Evolutionary conservation across 495 filamentous ascomycete species (phyloP), one percentile per base, ranked within the genome.

Genomic region (Aspergillus indologenus): DNA sequence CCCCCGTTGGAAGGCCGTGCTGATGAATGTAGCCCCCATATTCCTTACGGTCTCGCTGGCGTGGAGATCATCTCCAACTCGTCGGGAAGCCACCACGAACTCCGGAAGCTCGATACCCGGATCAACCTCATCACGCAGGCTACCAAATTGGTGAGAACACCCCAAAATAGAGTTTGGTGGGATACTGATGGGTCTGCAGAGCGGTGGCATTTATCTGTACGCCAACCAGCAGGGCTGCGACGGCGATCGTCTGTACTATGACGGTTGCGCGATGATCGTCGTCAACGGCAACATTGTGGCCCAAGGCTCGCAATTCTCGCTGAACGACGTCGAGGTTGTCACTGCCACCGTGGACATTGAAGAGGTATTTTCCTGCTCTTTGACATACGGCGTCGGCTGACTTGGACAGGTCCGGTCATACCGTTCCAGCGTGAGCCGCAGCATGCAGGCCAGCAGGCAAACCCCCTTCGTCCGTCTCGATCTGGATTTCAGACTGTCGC

Each of bases 311-410:
- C 89, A 91, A 66, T 95, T 92, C 71, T 85, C 79, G 7, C 71
- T 96, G 17, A 81, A 85, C 23, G 91, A 94, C 58, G 88, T 94
- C n/a, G 91, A 95, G 65, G 89, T 96, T 14, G 73, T 90, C 34
- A 90, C 86, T 3, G 91, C 91, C 8, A 91, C 88, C 3, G 79
- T 92, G 3, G 91, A 95, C 58, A 79, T 96, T 3, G 90, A 93
- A 65, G 86, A 90, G 57, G 88, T 93, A 5, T 68, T 87, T 1
- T 23, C 1, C 20, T 18, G 69, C 72, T 1, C 17, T 17, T 23
- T 11, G 19, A 17, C 21, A n/a, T 14, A 29, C 1, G 5, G 8
- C 3, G 44, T 11, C 22, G 22, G 15, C 43, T 60, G 54, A 69
- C 24, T 40, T 5, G 29, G 29, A n/a, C 48, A 72, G 64, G 73